phyloP scores from a whole-genome alignment of 768 basidiomycete genomes.

The Lactifluus subvellereus region DNA sequence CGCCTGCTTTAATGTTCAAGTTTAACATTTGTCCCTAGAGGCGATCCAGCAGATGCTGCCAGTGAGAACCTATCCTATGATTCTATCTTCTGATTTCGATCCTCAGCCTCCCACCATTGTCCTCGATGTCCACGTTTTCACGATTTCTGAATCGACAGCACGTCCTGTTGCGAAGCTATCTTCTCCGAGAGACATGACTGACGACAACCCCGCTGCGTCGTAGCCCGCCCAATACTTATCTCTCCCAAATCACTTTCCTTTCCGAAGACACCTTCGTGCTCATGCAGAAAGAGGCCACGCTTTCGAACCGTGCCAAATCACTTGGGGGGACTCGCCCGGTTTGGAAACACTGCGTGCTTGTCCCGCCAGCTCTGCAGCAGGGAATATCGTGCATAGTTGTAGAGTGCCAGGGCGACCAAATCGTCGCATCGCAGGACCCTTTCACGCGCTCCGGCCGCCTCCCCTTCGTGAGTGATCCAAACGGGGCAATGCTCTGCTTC shows the following conservation, averaged over 20 bases:
- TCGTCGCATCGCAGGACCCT: neutral
- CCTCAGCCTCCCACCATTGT: slow-evolving; percentile 6
- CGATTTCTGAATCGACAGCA: slow-evolving; percentile 11
- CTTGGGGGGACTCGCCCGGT: neutral
- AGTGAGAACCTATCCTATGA: no score
- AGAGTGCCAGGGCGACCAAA: slow-evolving; percentile 19
- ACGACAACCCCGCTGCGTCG: slow-evolving; percentile 8
- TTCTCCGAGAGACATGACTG: neutral
- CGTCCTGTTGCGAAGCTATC: slow-evolving; percentile 13
- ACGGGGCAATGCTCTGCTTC: slow-evolving; percentile 10
- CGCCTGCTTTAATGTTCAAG: neutral
- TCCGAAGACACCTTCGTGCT: slow-evolving; percentile 12
- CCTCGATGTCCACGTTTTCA: slow-evolving; percentile 14
- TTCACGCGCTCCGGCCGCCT: slow-evolving; percentile 2
- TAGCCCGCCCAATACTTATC: slow-evolving; percentile 18
- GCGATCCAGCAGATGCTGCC: neutral
- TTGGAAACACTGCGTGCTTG: slow-evolving; percentile 16
- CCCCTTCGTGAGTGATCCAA: slow-evolving; percentile 14
- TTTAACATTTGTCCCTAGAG: neutral
- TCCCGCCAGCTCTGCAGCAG: slow-evolving; percentile 11
- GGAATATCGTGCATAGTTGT: slow-evolving; percentile 15
- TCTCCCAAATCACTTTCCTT: slow-evolving; percentile 16
- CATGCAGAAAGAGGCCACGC: slow-evolving; percentile 17
- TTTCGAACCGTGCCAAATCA: slow-evolving; percentile 15
- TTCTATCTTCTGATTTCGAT: neutral